These are phyloP conservation scores for Angophora floribunda DNA, from an alignment of 345 rosid genomes.

Conservation along the genomic window DNA sequence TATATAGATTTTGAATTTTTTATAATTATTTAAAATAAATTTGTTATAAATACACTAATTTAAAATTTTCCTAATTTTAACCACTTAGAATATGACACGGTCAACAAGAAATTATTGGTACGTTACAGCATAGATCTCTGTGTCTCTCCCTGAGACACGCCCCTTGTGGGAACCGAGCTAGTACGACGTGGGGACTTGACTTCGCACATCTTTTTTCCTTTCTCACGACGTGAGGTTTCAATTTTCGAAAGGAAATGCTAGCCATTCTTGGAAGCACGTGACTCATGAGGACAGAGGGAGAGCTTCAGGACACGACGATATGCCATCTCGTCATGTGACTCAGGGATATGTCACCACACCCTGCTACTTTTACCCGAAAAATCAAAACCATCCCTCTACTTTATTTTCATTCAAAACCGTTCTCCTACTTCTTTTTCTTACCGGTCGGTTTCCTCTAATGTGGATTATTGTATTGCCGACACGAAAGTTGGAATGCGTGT, in stretches of 20 bases:
- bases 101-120: background rate
- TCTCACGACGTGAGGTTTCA: background rate
- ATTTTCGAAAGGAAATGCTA: background rate
- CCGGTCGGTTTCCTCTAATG: background rate
- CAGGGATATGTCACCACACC: background rate
- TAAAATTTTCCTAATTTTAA: too few species aligned
- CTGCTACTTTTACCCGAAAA: background rate
- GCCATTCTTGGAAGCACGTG: background rate
- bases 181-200: background rate
- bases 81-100: background rate
- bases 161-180: background rate
- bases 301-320: background rate
- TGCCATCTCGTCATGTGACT: background rate
- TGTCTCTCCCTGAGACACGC: background rate
- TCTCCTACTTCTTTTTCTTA: background rate
- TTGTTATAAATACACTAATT: too few species aligned
- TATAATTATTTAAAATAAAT: too few species aligned
- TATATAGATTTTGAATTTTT: too few species aligned
- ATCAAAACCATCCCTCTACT: background rate
- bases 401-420: background rate
- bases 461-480: too few species aligned
- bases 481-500: too few species aligned
- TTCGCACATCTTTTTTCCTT: background rate
- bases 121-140: background rate
- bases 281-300: background rate